A percentile compares a stretch with the other conserved stretches of the same genome.
Evolutionary conservation across 192 early-diverging fungal species (phyloP).

Genomic region (Spinellus fusiger): DNA sequence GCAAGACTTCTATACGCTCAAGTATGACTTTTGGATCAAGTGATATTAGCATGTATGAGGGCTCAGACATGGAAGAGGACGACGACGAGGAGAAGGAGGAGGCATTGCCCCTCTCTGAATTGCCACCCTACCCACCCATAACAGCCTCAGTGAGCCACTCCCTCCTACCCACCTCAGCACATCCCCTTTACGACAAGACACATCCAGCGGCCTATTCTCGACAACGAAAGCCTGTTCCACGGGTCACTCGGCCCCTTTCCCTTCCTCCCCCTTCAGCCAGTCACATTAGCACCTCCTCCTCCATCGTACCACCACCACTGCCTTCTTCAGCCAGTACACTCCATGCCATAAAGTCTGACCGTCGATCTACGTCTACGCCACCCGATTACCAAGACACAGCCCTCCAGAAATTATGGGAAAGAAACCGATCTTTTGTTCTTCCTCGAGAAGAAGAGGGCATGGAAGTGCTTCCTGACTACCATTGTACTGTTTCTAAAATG

Average conservation of each 20-base stretch:
- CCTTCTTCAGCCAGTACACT: neutral
- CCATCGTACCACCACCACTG: neutral
- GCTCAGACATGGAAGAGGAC: neutral
- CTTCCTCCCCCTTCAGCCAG: neutral
- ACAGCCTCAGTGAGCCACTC: too few species aligned
- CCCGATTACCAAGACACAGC: neutral
- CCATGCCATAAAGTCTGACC: neutral
- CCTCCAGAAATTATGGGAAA: neutral
- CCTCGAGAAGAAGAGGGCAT: slow-evolving; percentile 37
- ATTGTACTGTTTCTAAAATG: slow-evolving; percentile 41
- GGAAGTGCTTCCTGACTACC: slow-evolving; percentile 37
- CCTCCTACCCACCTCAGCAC: neutral
- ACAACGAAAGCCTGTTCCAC: too few species aligned
- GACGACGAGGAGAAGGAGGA: neutral
- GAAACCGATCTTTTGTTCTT: slow-evolving; percentile 2
- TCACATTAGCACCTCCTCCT: neutral
- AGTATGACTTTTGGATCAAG: neutral
- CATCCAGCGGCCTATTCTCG: too few species aligned
- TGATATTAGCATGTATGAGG: neutral
- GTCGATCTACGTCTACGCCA: neutral
- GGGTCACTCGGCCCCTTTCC: too few species aligned
- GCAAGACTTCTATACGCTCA: neutral
- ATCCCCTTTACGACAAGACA: too few species aligned
- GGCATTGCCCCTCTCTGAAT: neutral
- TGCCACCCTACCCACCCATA: neutral